Base-by-base conservation (phyloP, 1,284 basidiomycete genomes). In the Apiotrichum gracile region DNA sequence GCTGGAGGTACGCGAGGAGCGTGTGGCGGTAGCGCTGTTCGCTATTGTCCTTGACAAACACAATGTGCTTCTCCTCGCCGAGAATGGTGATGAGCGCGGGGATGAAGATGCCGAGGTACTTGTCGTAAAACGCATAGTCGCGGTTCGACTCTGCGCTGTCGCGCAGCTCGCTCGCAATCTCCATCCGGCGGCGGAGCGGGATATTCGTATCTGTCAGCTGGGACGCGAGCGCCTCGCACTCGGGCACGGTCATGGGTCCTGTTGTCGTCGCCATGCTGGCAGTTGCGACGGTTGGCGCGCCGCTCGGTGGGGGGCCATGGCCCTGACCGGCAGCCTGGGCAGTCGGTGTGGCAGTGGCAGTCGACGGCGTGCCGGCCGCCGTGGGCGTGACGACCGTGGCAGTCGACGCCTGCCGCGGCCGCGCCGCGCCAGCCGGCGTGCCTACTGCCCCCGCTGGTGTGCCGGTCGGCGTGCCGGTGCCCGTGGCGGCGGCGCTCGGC, bases 1-100 rank as follows among this genome's bases (percentile, higher is more conserved):
- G 87, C 72, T 94, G 88, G 24, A 97, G 77, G 49, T 92, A 88
- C 66, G 94, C 88, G 57, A 96, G 79, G 14, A 94, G 80, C 35
- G 86, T 83, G 61, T 88, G 85, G 44, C 93, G 86, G 69, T 93
- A 88, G 61, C 85, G 83, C 76, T 87, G 64, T 73, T 97, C 94
- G 17, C 82, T 72, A 16, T 83, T 81, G 59, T 91, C 88, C 66
- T 86, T 88, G 43, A 83, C 81, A 65, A 88, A 85, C 2, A 64
- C 63, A 2, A 87, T 83, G 22, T 85, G 82, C 61, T 88, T 85
- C 48, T 86, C 86, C 22, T 83, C 84, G 29, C 84, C 82, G 37
- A 97, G 80, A 26, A 92, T 80, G 58, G 88, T 83, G 35, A 91
- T 80, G 47, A 93, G 79, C 33, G 87, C 83, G 13, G 90, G 88